A percentile compares a stretch with the other conserved stretches of the same genome.
phyloP scores from a whole-genome alignment of 345 rosid genomes.

The Brassica juncea region DNA sequence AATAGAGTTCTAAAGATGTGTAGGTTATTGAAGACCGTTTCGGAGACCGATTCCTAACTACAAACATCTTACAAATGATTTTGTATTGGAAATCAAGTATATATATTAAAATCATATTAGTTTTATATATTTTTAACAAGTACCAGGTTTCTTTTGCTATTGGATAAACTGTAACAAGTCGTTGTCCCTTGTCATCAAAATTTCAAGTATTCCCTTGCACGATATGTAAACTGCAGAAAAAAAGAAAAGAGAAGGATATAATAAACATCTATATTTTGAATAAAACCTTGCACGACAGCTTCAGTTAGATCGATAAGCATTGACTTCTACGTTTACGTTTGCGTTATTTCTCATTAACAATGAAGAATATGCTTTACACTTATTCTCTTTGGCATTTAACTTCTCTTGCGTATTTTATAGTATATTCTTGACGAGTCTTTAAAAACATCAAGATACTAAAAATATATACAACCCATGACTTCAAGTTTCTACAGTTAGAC shows the following conservation, averaged over 20 bases:
- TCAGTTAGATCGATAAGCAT: conserved; percentile 11
- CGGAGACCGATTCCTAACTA: neutral
- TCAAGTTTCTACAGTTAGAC: conserved; percentile 12
- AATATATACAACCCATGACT: conserved; percentile 23
- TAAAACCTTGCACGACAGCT: conserved; percentile 39
- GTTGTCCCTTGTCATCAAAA: conserved; percentile 14
- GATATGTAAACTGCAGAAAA: conserved; percentile 25
- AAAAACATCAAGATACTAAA: neutral
- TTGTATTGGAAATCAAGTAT: neutral
- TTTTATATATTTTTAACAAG: neutral
- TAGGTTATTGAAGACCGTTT: neutral
- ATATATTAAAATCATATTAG: neutral
- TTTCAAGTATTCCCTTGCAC: conserved; percentile 30
- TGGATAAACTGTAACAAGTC: conserved; percentile 17
- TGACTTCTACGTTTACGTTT: conserved; percentile 42
- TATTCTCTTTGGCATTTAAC: conserved; percentile 25
- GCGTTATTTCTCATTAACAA: conserved; percentile 18
- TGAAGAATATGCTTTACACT: conserved; percentile 36
- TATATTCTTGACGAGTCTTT: conserved; percentile 7
- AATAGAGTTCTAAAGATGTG: neutral
- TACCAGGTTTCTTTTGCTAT: neutral
- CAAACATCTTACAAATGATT: neutral
- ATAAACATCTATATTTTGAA: conserved; percentile 13
- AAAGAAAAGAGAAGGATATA: neutral
- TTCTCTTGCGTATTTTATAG: conserved; percentile 4